These are phyloP conservation scores for Mycena amicta DNA, from an alignment of 768 basidiomycete genomes.

Conservation along the genomic window DNA sequence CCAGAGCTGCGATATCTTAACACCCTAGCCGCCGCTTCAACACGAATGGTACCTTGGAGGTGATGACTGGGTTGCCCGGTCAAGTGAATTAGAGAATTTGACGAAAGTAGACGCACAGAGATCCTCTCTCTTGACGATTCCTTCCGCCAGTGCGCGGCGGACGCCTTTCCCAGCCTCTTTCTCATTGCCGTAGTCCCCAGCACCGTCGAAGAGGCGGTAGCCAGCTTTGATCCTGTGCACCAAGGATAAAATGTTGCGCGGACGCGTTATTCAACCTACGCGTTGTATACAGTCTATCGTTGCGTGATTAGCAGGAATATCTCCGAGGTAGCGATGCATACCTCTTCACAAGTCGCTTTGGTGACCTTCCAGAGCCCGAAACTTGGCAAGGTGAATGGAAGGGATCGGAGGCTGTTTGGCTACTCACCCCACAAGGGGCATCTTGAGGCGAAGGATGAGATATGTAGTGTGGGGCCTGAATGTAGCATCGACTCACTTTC, in stretches of 20 bases:
- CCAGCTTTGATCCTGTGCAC: constrained; percentile 75
- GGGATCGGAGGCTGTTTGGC: neutral
- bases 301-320: neutral
- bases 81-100: neutral
- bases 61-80: constrained; percentile 75
- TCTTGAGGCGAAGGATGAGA: constrained; percentile 39
- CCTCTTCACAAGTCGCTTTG: constrained; percentile 61
- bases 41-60: constrained; percentile 65
- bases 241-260: neutral
- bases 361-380: constrained; percentile 77
- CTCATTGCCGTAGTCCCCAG: constrained; percentile 74
- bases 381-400: constrained; percentile 33
- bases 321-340: constrained; percentile 29
- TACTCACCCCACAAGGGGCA: constrained; percentile 71
- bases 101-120: constrained; percentile 56
- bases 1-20: constrained; percentile 59
- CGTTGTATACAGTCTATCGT: constrained; percentile 75
- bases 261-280: constrained; percentile 29
- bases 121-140: constrained; percentile 86
- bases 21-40: neutral
- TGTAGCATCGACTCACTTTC: constrained; percentile 41
- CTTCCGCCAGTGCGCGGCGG: constrained; percentile 74
- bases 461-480: neutral
- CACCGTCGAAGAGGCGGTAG: constrained; percentile 85
- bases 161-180: constrained; percentile 83